Evolutionary conservation across 73 alveolate species (phyloP).

Genomic region (Tetrahymena malaccensis): DNA sequence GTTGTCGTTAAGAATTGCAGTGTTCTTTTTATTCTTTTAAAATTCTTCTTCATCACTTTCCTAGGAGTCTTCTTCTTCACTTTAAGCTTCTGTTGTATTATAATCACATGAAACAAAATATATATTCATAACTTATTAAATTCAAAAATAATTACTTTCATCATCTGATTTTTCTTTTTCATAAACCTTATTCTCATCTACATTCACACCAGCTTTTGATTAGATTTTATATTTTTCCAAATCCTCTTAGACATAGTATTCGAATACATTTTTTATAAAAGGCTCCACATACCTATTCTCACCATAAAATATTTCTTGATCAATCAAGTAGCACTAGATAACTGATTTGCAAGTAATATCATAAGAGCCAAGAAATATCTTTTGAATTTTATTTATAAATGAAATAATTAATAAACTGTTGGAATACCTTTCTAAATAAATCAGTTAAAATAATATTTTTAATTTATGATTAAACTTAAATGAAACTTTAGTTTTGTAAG

Average conservation of each 20-base stretch:
- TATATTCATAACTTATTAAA: too few species aligned
- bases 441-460: too few species aligned
- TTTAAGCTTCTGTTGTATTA: slow-evolving; percentile 1
- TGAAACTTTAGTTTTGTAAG: too few species aligned
- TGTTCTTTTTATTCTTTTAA: neutral
- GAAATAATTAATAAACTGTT: too few species aligned
- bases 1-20: neutral
- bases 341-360: slow-evolving; percentile 38
- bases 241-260: slow-evolving; percentile 13
- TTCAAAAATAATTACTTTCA: neutral
- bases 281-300: slow-evolving; percentile 38
- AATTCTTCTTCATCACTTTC: neutral
- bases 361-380: slow-evolving; percentile 26
- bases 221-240: slow-evolving; percentile 22
- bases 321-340: slow-evolving; percentile 19
- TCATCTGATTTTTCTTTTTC: slow-evolving; percentile 6
- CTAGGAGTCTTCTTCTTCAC: neutral
- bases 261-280: slow-evolving; percentile 24
- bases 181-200: slow-evolving; percentile 13
- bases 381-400: neutral
- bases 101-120: neutral
- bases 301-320: slow-evolving; percentile 34
- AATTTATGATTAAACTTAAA: too few species aligned
- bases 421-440: too few species aligned
- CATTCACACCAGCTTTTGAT: slow-evolving; percentile 4